These are phyloP conservation scores for Bondarzewia mesenterica DNA, from an alignment of 1,284 basidiomycete genomes.

Conservation along the genomic window DNA sequence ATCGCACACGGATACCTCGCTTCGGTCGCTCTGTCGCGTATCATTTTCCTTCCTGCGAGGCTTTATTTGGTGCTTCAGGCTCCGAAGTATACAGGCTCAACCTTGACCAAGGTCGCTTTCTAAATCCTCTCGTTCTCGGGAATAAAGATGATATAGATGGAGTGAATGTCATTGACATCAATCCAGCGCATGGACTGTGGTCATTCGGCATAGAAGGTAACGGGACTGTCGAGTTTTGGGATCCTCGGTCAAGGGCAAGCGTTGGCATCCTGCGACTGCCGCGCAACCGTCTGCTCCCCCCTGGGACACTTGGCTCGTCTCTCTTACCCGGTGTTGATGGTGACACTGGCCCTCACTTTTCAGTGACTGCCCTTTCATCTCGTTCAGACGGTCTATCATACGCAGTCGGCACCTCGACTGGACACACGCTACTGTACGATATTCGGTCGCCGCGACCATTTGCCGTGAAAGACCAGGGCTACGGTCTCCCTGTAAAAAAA, in stretches of 20 bases:
- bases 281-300: slow-evolving; percentile 44
- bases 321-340: slow-evolving; percentile 36
- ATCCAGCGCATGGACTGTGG: slow-evolving; percentile 88
- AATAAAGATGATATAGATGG: slow-evolving; percentile 57
- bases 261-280: slow-evolving; percentile 81
- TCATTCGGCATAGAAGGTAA: slow-evolving; percentile 83
- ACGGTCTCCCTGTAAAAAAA: slow-evolving; percentile 85
- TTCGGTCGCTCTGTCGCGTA: slow-evolving; percentile 92
- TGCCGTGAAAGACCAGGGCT: slow-evolving; percentile 94
- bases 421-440: slow-evolving; percentile 93
- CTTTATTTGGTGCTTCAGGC: slow-evolving; percentile 57
- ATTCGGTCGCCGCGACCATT: slow-evolving; percentile 81
- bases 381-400: slow-evolving; percentile 86
- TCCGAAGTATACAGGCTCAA: slow-evolving; percentile 91
- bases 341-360: slow-evolving; percentile 24
- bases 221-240: slow-evolving; percentile 94
- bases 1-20: slow-evolving; percentile 87
- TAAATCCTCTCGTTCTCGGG: slow-evolving; percentile 67
- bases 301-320: slow-evolving; percentile 26
- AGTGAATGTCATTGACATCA: slow-evolving; percentile 90
- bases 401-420: slow-evolving; percentile 91
- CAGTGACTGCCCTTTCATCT: slow-evolving; percentile 81
- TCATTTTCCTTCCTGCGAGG: slow-evolving; percentile 43
- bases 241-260: slow-evolving; percentile 76
- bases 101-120: slow-evolving; percentile 91